Base-by-base conservation (phyloP, 805 yeast species). In the Saccharomycopsis oosterbeekiorum region DNA sequence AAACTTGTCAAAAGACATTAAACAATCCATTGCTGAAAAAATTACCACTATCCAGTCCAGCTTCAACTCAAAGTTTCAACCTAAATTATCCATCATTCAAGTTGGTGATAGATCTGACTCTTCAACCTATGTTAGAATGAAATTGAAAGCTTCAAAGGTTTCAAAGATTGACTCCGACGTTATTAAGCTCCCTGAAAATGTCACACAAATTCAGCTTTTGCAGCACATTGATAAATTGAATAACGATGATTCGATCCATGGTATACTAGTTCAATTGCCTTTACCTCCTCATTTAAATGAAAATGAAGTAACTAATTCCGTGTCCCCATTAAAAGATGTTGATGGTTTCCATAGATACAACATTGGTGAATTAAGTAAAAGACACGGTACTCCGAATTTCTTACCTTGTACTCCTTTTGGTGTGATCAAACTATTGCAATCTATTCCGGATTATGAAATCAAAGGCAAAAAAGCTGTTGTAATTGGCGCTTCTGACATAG, bases 331-430 rank as follows among this genome's bases (percentile, higher is more conserved):
- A 54, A 93, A 93, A 75, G 99, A 93, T 69, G 97, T 94, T 56
- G 99, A 93, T 73, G 99, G 99, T 1, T 94, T 93, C 69, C 94
- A 92, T 53, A 84, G 91, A 60, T 80, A 78, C 68, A 94, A 94
- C 72, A 84, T 89, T 61, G 98, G 97, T 63, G 97, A 93, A 70
- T 80, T 93, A 62, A 83, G 92, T 67, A 90, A 91, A 74, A 84
- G 88, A 67, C 89, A 89, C 59, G 97, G 97, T 24, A 71, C 76
- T 42, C 97, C 97, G 39, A 74, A 77, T 63, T 92, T 90, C 74
- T 79, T 86, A 66, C 98, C 99, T 41, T 93, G 98, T 76, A 93
- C 99, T 36, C 99, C 99, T 60, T 84, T 86, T 74, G 99, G 99
- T 62, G 83, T 91, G 68, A 85, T 93, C 78, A 87, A 84, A 69